Percentiles rank a stretch among this genome's conserved stretches.
phyloP scores from a whole-genome alignment of 1,284 basidiomycete species.

The Kalmanozyma brasiliensis region DNA sequence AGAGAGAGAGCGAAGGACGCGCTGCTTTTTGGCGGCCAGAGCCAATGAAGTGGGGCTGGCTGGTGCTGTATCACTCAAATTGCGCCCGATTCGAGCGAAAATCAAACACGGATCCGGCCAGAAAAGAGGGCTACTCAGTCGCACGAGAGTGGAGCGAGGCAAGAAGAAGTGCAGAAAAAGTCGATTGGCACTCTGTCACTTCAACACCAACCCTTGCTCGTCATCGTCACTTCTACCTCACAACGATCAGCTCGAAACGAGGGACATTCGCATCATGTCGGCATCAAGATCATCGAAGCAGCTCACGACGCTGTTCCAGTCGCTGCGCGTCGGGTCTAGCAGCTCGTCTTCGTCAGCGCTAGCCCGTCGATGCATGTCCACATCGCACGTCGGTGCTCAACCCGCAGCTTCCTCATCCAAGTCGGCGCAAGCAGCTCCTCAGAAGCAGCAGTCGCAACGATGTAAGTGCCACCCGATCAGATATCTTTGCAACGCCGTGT shows the following conservation, averaged over 20 bases:
- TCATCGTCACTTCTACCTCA: not conserved
- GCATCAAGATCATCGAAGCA: slow-evolving; percentile 19
- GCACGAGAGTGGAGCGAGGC: slow-evolving; percentile 15
- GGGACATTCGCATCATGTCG: slow-evolving; percentile 8
- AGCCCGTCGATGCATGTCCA: slow-evolving; percentile 36
- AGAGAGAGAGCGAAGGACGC: not conserved
- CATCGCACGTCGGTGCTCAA: slow-evolving; percentile 10
- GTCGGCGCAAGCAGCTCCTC: slow-evolving; percentile 7
- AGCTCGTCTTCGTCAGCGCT: slow-evolving; percentile 10
- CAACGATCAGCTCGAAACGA: not conserved
- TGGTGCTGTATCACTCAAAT: slow-evolving; percentile 15
- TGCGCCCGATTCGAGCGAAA: slow-evolving; percentile 15
- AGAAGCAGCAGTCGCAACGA: slow-evolving; percentile 16
- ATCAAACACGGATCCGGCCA: slow-evolving; percentile 21
- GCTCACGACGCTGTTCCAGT: slow-evolving; percentile 38
- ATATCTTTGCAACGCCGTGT: too few relatives aligned
- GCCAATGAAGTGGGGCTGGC: slow-evolving; percentile 1
- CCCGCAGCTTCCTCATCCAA: slow-evolving; percentile 8
- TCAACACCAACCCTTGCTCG: slow-evolving; percentile 4
- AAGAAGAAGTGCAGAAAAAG: slow-evolving; percentile 23
- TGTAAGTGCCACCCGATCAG: slow-evolving; percentile 13
- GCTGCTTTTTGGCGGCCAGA: not conserved
- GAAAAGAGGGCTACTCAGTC: not conserved
- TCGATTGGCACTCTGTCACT: not conserved
- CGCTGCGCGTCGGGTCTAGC: slow-evolving; percentile 25